A percentile compares a stretch with the other conserved stretches of the same genome.
These are phyloP conservation scores for Microbotryum saponariae DNA, from an alignment of 1,284 basidiomycete species.

Conservation along the genomic window DNA sequence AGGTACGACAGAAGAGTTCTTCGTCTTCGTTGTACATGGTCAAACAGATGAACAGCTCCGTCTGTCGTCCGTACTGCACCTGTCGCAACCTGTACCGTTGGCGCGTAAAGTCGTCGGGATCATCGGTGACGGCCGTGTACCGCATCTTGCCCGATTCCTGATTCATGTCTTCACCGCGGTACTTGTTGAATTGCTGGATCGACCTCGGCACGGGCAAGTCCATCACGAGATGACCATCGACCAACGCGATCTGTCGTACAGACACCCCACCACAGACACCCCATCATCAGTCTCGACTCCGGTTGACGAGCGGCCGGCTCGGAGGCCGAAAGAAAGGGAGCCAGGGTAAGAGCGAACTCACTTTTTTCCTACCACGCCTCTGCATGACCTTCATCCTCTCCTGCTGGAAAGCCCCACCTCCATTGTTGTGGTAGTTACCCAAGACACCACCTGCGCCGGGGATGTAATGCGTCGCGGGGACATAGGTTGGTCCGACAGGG, in stretches of 20 bases:
- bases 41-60: conserved; percentile 68
- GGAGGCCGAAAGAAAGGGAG: too few species aligned
- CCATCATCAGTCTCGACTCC: conserved; percentile 13
- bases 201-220: conserved; percentile 41
- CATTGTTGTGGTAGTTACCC: too few species aligned
- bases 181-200: conserved; percentile 34
- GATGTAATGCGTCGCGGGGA: too few species aligned
- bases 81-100: conserved; percentile 72
- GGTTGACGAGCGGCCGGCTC: too few species aligned
- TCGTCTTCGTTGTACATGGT: conserved; percentile 64
- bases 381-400: conserved; percentile 13
- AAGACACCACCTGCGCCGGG: too few species aligned
- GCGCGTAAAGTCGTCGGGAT: conserved; percentile 77
- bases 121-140: conserved; percentile 76
- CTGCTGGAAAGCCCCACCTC: not conserved
- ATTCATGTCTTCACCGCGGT: conserved; percentile 38
- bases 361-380: conserved; percentile 10
- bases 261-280: conserved; percentile 10
- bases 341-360: too few species aligned
- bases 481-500: too few species aligned
- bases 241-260: conserved; percentile 35
- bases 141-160: conserved; percentile 19
- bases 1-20: conserved; percentile 65
- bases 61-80: conserved; percentile 69
- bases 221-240: conserved; percentile 41